A percentile compares a stretch with the other conserved stretches of the same genome.
phyloP scores from a whole-genome alignment of 345 rosid species.

The Rubroshorea leprosula region DNA sequence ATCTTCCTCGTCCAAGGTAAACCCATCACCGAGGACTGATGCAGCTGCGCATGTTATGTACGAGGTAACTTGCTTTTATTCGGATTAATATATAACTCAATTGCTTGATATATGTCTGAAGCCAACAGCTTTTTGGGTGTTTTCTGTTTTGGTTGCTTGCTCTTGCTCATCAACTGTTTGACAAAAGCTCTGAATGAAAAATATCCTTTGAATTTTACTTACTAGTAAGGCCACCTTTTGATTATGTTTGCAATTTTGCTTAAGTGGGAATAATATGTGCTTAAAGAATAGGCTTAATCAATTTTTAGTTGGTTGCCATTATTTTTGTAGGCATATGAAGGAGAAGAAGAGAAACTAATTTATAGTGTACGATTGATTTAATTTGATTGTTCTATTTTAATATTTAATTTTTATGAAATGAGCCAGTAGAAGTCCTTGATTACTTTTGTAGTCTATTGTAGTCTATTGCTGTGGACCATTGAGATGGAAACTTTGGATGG shows the following conservation, averaged over 20 bases:
- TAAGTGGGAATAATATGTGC: background rate
- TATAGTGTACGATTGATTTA: no score
- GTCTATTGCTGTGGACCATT: no score
- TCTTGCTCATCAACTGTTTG: conserved; percentile 36
- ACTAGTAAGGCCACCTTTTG: background rate
- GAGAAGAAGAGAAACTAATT: no score
- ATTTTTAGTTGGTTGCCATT: no score
- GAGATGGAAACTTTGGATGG: no score
- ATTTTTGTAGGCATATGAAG: no score
- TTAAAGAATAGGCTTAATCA: no score
- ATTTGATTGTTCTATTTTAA: no score
- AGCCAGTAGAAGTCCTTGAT: no score
- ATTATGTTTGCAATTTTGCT: background rate
- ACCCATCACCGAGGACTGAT: conserved; percentile 16
- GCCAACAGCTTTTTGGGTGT: background rate
- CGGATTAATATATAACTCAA: background rate
- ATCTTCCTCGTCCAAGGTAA: conserved; percentile 20
- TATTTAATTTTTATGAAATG: no score
- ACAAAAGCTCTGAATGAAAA: conserved; percentile 33
- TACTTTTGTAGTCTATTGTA: no score
- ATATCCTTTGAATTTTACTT: background rate
- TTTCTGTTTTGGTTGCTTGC: background rate
- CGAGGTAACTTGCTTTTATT: conserved; percentile 30
- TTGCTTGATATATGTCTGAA: background rate
- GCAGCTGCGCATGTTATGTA: conserved; percentile 22